Conservation (phyloP, 108 stramenopile genomes). For the Fragilaria crotonensis region DNA sequence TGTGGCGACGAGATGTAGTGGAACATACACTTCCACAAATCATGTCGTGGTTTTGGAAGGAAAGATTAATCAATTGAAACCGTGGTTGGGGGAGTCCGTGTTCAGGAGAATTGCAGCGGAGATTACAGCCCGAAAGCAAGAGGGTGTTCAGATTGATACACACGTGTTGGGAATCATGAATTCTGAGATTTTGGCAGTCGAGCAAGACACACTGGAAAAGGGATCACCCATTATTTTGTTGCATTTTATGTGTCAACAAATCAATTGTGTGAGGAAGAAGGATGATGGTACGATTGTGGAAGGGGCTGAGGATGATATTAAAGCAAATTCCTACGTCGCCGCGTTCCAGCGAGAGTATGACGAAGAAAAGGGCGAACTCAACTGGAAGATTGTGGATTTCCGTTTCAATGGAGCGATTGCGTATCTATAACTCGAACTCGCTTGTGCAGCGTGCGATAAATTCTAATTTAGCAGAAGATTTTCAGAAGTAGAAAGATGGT, state of each 20-base stretch:
- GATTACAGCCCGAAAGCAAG: constrained; percentile 76
- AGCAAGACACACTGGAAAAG: constrained; percentile 76
- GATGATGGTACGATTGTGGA: constrained; percentile 86
- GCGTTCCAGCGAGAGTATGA: constrained; percentile 95
- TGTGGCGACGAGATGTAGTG: constrained; percentile 81
- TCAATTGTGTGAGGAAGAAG: constrained; percentile 95
- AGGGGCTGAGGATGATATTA: constrained; percentile 85
- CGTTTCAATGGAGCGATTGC: constrained; percentile 53
- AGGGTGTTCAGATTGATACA: constrained; percentile 89
- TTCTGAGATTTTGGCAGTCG: constrained; percentile 85
- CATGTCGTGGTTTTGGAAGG: constrained; percentile 87
- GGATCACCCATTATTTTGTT: constrained; percentile 88
- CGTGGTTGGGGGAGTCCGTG: constrained; percentile 86
- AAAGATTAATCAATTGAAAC: constrained; percentile 74
- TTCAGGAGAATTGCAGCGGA: constrained; percentile 86
- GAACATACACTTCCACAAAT: constrained; percentile 85
- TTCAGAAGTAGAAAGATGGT: too few species aligned
- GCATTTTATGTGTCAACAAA: constrained; percentile 98
- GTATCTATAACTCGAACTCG: constrained; percentile 34
- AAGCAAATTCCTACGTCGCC: constrained; percentile 91
- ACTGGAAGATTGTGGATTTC: constrained; percentile 94
- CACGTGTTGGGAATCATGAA: constrained; percentile 94
- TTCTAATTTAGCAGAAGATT: too few species aligned
- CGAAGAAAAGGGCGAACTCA: constrained; percentile 82
- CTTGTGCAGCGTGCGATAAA: too few species aligned